Evolutionary conservation across 2,329 filamentous ascomycete genomes (phyloP), one percentile per base, ranked within the genome.

Genomic region (Claviceps arundinis): DNA sequence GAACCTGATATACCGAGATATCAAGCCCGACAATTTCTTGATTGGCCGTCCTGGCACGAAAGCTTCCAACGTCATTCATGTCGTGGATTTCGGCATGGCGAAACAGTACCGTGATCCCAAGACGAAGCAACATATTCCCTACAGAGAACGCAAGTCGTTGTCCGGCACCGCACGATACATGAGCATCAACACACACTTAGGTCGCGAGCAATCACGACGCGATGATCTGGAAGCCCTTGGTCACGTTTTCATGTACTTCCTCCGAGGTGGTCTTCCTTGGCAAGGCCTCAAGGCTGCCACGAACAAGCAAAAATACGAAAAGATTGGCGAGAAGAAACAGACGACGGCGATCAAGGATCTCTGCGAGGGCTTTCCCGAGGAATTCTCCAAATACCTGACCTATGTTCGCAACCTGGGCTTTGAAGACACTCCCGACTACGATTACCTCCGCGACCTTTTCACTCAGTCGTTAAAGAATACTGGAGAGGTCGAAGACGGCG

Each of bases 271-370:
- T 7, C 73, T 86, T 51, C 82, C 83, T 38, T 87, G 83, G 82
- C 82, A 87, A 65, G 82, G 82, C 9, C 72, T 87, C 57, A 86
- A 86, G 72, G 82, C 82, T 66, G 82, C 81, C 34, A 85, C 82
- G 47, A 85, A 85, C 69, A 85, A 98, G 81, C 93, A 98, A 68
- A 98, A 98, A 74, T 98, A 98, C 68, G 93, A 98, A 73, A 97
- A 97, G 79, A 98, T 98, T 70, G 93, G 93, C 46, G 91, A 98
- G 77, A 97, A 98, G 85, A 98, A 98, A 76, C 93, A 97, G 74
- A 96, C 91, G 0, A 97, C 93, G 22, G 81, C 82, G 5, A 94
- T 98, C 73, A 95, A 96, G 74, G 93, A 98, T 62, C 81, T 98
- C 16, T 97, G 91, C 67, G 90, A 96, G 61, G 86, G 89, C 50